phyloP scores from a whole-genome alignment of 2,329 filamentous ascomycete species.

The Arthrobotrys pseudoclavata region DNA sequence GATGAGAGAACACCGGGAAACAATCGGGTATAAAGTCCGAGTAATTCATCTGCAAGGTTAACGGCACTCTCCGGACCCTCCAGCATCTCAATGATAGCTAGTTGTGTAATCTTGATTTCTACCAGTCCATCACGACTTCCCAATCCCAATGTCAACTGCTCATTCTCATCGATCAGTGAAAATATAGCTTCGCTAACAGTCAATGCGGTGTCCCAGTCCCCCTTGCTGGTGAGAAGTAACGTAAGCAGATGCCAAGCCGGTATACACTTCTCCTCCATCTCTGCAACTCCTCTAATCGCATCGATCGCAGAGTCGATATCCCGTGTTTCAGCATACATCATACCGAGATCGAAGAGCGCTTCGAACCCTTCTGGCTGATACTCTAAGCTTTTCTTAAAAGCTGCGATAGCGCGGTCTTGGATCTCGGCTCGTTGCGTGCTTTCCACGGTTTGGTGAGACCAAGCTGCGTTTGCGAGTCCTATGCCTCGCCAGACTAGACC shows the following conservation, averaged over 20 bases:
- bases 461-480: slow-evolving; percentile 86
- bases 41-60: slow-evolving; percentile 86
- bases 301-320: slow-evolving; percentile 85
- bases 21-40: slow-evolving; percentile 83
- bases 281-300: slow-evolving; percentile 64
- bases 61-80: slow-evolving; percentile 89
- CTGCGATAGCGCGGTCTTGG: slow-evolving; percentile 81
- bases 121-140: slow-evolving; percentile 85
- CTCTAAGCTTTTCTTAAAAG: slow-evolving; percentile 79
- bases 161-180: slow-evolving; percentile 70
- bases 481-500: slow-evolving; percentile 85
- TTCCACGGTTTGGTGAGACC: slow-evolving; percentile 85
- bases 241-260: slow-evolving; percentile 93
- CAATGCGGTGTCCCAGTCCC: slow-evolving; percentile 84
- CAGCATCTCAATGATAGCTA: slow-evolving; percentile 83
- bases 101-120: slow-evolving; percentile 96
- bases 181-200: slow-evolving; percentile 91
- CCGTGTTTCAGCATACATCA: slow-evolving; percentile 89
- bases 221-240: slow-evolving; percentile 84
- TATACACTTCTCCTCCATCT: slow-evolving; percentile 68
- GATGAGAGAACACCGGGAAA: slow-evolving; percentile 69
- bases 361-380: slow-evolving; percentile 79
- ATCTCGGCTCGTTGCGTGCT: slow-evolving; percentile 78
- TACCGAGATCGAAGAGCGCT: slow-evolving; percentile 81
- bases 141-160: slow-evolving; percentile 51